A percentile compares a stretch with the other conserved stretches of the same genome.
These are phyloP conservation scores for Collybia mongolica DNA, from an alignment of 768 basidiomycete genomes.

Conservation along the genomic window DNA sequence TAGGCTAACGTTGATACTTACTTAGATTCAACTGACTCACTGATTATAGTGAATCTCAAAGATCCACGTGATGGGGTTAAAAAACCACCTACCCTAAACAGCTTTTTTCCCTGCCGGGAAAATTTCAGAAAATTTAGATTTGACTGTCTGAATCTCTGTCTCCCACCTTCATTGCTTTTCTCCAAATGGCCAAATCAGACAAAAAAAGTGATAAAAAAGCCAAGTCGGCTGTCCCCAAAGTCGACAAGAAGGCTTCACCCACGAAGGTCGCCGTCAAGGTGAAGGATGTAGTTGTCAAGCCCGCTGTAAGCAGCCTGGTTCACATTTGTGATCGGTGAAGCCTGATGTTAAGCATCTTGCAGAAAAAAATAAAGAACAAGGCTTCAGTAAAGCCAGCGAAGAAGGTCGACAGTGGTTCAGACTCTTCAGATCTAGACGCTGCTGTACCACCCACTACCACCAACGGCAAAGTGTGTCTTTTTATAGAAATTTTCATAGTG, in stretches of 20 bases:
- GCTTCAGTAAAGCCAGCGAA: constrained; percentile 21
- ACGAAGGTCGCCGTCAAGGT: constrained; percentile 30
- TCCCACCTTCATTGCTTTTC: constrained; percentile 15
- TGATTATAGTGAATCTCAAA: too few species aligned
- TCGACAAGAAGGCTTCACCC: constrained; percentile 31
- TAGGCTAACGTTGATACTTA: background rate
- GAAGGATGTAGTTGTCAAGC: constrained; percentile 43
- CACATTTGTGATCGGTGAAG: background rate
- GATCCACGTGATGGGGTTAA: background rate
- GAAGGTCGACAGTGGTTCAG: constrained; percentile 23
- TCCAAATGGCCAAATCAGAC: constrained; percentile 45
- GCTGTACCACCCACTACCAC: constrained; percentile 24
- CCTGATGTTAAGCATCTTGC: constrained; percentile 7
- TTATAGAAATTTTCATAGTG: constrained; percentile 2
- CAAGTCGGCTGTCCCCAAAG: constrained; percentile 28
- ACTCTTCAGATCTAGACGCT: constrained; percentile 23
- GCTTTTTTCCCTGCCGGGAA: constrained; percentile 15
- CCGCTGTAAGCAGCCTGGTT: constrained; percentile 21
- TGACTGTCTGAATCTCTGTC: constrained; percentile 7
- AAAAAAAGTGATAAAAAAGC: constrained; percentile 45
- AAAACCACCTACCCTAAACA: constrained; percentile 32
- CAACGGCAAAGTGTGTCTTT: constrained; percentile 30
- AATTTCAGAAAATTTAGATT: constrained; percentile 23
- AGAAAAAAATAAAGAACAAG: constrained; percentile 23
- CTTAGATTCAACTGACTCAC: too few species aligned